These are phyloP conservation scores for Ascocoryne sarcoides DNA, from an alignment of 2,329 filamentous ascomycete species.

Conservation along the genomic window DNA sequence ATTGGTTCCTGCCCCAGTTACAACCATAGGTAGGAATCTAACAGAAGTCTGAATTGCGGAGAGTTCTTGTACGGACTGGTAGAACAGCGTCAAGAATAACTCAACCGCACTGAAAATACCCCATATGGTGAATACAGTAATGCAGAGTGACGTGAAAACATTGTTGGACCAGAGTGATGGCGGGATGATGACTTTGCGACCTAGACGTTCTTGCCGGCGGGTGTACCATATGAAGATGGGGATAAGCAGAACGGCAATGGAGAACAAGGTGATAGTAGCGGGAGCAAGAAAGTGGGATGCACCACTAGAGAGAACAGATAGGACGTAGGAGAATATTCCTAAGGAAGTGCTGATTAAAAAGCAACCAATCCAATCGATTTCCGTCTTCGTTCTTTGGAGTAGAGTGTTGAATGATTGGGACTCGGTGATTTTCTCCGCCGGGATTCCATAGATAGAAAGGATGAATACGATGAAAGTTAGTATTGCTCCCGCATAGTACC, in stretches of 20 bases:
- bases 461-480: slow-evolving; percentile 22
- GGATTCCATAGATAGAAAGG: slow-evolving; percentile 15
- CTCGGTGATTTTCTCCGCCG: slow-evolving; percentile 4
- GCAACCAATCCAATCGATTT: slow-evolving; percentile 47
- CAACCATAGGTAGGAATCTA: slow-evolving; percentile 34
- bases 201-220: slow-evolving; percentile 20
- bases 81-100: slow-evolving; percentile 24
- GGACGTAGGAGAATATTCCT: slow-evolving; percentile 41
- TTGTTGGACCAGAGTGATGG: slow-evolving; percentile 29
- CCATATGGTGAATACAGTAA: slow-evolving; percentile 29
- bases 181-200: slow-evolving; percentile 27
- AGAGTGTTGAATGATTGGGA: slow-evolving; percentile 7
- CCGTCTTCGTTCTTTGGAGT: slow-evolving; percentile 15
- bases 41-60: slow-evolving; percentile 23
- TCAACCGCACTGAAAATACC: slow-evolving; percentile 26
- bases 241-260: slow-evolving; percentile 24
- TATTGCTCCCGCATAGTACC: slow-evolving; percentile 40
- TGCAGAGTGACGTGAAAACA: slow-evolving; percentile 27
- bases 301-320: slow-evolving; percentile 14
- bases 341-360: slow-evolving; percentile 36
- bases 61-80: slow-evolving; percentile 16
- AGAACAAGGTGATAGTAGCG: slow-evolving; percentile 25
- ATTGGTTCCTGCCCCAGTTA: slow-evolving; percentile 34
- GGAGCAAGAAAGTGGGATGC: slow-evolving; percentile 10
- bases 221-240: slow-evolving; percentile 24